A percentile compares a stretch with the other conserved stretches of the same genome.
Conservation (phyloP, 2,329 filamentous ascomycete genomes). For the Claviceps africana region DNA sequence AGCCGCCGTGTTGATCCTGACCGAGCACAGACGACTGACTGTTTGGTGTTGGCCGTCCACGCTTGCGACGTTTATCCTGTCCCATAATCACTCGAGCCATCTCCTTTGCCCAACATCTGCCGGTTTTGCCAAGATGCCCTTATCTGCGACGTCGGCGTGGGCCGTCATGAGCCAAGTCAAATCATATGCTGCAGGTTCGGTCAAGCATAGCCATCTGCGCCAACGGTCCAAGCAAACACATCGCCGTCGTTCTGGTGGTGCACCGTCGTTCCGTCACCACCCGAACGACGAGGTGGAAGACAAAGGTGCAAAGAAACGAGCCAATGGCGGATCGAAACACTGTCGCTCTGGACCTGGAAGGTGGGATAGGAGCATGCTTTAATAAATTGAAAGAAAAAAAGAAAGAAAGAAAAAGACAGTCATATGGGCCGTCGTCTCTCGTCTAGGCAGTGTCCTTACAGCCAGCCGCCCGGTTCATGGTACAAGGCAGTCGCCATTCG, state of each 20-base stretch:
- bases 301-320: too few species aligned
- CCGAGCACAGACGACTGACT: neutral
- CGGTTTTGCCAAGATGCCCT: neutral
- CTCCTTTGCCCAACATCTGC: neutral
- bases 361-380: neutral
- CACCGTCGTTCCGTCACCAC: too few species aligned
- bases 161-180: neutral
- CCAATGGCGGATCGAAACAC: too few species aligned
- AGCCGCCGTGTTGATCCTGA: neutral
- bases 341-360: neutral
- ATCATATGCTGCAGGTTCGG: neutral
- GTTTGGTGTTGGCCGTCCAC: neutral
- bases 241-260: too few species aligned
- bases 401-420: neutral
- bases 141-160: neutral
- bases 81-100: neutral
- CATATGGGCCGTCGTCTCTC: neutral
- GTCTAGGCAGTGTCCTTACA: neutral
- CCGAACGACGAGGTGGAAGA: too few species aligned
- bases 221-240: too few species aligned
- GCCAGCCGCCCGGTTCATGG: neutral
- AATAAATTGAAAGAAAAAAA: neutral
- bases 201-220: too few species aligned
- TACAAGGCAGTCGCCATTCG: neutral
- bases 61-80: neutral